A percentile compares a stretch with the other conserved stretches of the same genome.
These are phyloP conservation scores for Aphanomyces cochlioides DNA, from an alignment of 352 stramenopile genomes.

Conservation along the genomic window DNA sequence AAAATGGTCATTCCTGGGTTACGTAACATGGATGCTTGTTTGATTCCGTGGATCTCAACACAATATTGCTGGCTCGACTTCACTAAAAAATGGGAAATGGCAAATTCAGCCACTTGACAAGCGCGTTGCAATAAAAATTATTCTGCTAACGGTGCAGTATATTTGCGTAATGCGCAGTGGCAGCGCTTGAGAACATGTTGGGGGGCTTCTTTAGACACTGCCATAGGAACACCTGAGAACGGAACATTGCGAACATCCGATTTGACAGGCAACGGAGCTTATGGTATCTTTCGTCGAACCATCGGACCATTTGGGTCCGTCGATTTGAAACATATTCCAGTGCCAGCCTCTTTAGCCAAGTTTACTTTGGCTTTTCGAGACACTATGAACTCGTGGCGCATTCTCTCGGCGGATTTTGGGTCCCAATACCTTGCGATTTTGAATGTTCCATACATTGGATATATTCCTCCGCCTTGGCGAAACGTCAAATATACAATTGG, in stretches of 20 bases:
- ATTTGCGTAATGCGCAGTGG: slow-evolving; percentile 12
- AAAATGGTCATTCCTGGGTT: not conserved
- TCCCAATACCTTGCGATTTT: no score
- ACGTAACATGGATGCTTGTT: slow-evolving; percentile 9
- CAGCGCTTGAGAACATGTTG: not conserved
- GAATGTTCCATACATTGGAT: no score
- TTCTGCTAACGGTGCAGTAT: slow-evolving; percentile 3
- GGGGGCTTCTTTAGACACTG: slow-evolving; percentile 17
- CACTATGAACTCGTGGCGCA: no score
- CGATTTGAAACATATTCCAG: not conserved
- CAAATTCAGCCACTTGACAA: slow-evolving; percentile 13
- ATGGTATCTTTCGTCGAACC: not conserved
- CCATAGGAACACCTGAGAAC: not conserved
- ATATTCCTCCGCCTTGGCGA: no score
- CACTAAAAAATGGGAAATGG: slow-evolving; percentile 4
- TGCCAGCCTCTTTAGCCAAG: not conserved
- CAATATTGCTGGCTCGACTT: slow-evolving; percentile 24
- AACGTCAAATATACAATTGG: not conserved
- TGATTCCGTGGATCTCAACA: slow-evolving; percentile 19
- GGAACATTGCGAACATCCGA: not conserved
- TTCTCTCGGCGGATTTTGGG: no score
- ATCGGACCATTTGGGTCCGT: not conserved
- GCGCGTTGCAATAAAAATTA: slow-evolving; percentile 4
- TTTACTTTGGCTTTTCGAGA: not conserved
- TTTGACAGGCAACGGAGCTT: not conserved